These are phyloP conservation scores for Aureobasidium pullulans DNA, from an alignment of 2,329 filamentous ascomycete genomes.

Conservation along the genomic window DNA sequence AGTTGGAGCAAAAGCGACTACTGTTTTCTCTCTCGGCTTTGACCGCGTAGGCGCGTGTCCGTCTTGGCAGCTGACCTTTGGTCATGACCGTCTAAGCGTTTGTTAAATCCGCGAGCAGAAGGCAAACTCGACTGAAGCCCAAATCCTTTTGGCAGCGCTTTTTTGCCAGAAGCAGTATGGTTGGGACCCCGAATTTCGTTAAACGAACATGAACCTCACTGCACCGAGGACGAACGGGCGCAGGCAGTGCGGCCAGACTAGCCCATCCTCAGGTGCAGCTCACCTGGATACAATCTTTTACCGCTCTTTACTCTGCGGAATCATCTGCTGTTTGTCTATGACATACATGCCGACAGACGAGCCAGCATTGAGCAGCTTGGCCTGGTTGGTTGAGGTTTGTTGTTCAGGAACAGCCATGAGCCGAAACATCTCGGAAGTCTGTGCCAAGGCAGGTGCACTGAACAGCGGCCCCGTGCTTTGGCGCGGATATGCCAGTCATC, in stretches of 20 bases:
- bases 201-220: no score
- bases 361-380: background rate
- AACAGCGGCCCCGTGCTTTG: constrained; percentile 19
- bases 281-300: no score
- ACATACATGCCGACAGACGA: background rate
- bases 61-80: constrained; percentile 1
- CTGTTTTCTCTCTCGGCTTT: background rate
- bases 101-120: background rate
- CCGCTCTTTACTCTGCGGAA: no score
- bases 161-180: background rate
- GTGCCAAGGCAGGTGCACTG: background rate
- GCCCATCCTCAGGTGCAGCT: no score
- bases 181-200: background rate
- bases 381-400: background rate
- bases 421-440: constrained; percentile 6
- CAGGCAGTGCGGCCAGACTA: no score
- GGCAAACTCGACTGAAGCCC: background rate
- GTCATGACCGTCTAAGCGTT: background rate
- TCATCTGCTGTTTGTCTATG: no score
- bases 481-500: constrained; percentile 20
- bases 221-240: no score
- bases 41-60: background rate
- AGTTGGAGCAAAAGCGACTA: background rate
- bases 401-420: background rate
- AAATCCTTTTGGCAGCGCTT: background rate